Conservation (phyloP, 2,329 filamentous ascomycete genomes). For the Aureobasidium subglaciale region DNA sequence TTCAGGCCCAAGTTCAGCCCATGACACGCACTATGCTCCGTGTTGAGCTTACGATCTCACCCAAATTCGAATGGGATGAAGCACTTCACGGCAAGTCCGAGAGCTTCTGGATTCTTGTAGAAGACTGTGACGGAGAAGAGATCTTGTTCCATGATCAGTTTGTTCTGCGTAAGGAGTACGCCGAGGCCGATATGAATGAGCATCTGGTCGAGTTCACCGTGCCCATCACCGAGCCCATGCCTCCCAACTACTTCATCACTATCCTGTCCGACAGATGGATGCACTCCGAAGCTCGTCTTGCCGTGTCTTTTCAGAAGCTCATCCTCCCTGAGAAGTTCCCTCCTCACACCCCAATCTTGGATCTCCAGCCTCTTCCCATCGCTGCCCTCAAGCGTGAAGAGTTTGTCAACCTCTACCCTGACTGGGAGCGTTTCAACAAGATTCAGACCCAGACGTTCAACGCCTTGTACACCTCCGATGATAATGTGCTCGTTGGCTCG, state of each 20-base stretch:
- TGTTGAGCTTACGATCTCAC: constrained; percentile 82
- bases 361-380: constrained; percentile 84
- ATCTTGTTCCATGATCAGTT: constrained; percentile 94
- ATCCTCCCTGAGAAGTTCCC: constrained; percentile 93
- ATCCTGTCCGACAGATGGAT: constrained; percentile 96
- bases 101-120: constrained; percentile 94
- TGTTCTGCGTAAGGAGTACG: constrained; percentile 82
- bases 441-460: constrained; percentile 98
- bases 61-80: constrained; percentile 95
- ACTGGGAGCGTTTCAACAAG: constrained; percentile 88
- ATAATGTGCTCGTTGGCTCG: constrained; percentile 90
- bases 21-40: constrained; percentile 90
- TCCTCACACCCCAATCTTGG: constrained; percentile 82
- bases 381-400: constrained; percentile 81
- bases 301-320: constrained; percentile 90
- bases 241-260: constrained; percentile 96
- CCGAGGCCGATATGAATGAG: constrained; percentile 76
- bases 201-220: constrained; percentile 95
- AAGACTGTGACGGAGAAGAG: constrained; percentile 95
- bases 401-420: constrained; percentile 71
- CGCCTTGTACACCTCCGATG: constrained; percentile 79
- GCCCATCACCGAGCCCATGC: constrained; percentile 94
- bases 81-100: constrained; percentile 79
- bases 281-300: constrained; percentile 89
- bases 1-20: constrained; percentile 89